Conservation (phyloP, 441 rosid species). For the Monsonia emarginata region DNA sequence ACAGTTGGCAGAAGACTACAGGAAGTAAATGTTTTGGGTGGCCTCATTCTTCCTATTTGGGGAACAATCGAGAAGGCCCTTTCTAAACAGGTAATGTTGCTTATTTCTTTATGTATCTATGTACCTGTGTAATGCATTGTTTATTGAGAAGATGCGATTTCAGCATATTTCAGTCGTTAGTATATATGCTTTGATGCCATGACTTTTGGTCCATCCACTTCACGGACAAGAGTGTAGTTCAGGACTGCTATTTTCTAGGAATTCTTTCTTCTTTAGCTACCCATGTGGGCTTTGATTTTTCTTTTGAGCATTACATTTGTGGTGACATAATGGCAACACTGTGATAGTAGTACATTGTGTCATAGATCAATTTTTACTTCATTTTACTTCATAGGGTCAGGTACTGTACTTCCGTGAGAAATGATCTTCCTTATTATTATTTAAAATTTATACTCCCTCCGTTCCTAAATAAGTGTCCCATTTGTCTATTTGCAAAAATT, state of each 20-base stretch:
- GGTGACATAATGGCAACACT: neutral
- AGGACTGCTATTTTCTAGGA: neutral
- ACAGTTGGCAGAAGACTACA: constrained; percentile 90
- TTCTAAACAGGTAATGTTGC: constrained; percentile 66
- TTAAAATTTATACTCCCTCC: too few relatives aligned
- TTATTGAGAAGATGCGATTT: neutral
- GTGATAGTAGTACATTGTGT: too few relatives aligned
- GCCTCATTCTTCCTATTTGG: constrained; percentile 97
- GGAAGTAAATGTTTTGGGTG: constrained; percentile 92
- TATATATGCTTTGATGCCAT: neutral
- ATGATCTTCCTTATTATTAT: too few relatives aligned
- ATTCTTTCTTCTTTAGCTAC: neutral
- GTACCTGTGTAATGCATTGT: neutral
- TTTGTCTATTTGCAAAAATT: too few relatives aligned
- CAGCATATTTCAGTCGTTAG: neutral
- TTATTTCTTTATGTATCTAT: neutral
- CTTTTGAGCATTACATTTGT: neutral
- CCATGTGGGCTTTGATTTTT: neutral
- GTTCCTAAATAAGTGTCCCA: too few relatives aligned
- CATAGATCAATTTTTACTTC: too few relatives aligned
- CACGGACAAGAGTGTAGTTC: neutral
- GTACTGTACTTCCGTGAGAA: too few relatives aligned
- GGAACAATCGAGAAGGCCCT: constrained; percentile 95
- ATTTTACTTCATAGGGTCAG: too few relatives aligned
- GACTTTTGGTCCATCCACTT: too few relatives aligned